These are phyloP conservation scores for Thalassiosira delicatula DNA, from an alignment of 352 stramenopile genomes.

Conservation along the genomic window DNA sequence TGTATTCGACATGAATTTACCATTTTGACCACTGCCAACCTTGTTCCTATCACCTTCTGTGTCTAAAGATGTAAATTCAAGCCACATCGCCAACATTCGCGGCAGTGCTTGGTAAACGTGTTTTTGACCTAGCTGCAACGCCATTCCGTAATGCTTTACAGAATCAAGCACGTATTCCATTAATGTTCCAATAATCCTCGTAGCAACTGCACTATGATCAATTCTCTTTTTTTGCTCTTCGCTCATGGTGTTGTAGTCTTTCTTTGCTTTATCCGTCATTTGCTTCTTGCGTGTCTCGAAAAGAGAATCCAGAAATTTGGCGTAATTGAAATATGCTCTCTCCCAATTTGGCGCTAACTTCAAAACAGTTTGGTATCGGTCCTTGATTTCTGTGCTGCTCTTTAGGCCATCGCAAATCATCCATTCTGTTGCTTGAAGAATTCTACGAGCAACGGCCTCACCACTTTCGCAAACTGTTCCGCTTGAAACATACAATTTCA, in stretches of 20 bases:
- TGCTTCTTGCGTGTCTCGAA: constrained; percentile 58
- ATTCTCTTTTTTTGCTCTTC: too few relatives aligned
- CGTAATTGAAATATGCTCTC: constrained; percentile 84
- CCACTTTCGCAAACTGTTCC: constrained; percentile 37
- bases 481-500: constrained; percentile 49
- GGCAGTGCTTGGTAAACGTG: constrained; percentile 97
- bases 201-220: constrained; percentile 37
- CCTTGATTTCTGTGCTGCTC: constrained; percentile 91
- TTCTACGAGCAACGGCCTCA: constrained; percentile 85
- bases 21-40: constrained; percentile 26
- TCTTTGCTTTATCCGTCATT: constrained; percentile 32
- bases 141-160: constrained; percentile 93
- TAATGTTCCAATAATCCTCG: constrained; percentile 76
- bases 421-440: constrained; percentile 95
- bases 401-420: constrained; percentile 94
- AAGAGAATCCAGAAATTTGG: constrained; percentile 81
- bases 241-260: too few relatives aligned
- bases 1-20: constrained; percentile 16
- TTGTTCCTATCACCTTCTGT: constrained; percentile 12
- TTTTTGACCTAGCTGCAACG: constrained; percentile 87
- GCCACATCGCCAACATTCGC: constrained; percentile 96
- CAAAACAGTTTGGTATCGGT: constrained; percentile 93
- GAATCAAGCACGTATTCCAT: constrained; percentile 88
- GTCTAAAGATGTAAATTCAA: constrained; percentile 90
- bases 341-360: constrained; percentile 93